Percentiles rank a stretch among this genome's conserved stretches.
phyloP scores from a whole-genome alignment of 176 grass and related monocot species.

The Triticum urartu region DNA sequence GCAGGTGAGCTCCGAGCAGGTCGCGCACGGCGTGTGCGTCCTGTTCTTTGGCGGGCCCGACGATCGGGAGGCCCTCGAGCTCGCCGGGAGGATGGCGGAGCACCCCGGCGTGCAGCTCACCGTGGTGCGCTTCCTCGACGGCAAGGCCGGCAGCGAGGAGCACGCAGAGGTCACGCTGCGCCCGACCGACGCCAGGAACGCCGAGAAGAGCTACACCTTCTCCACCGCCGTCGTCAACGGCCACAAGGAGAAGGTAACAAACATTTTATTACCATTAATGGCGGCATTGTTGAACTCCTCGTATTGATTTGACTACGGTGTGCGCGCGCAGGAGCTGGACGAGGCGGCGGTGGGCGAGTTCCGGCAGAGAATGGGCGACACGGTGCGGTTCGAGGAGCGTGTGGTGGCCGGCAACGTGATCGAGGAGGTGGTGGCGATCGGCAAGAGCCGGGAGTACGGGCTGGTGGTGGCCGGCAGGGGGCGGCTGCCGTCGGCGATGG shows the following conservation, averaged over 20 bases:
- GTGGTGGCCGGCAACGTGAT: conserved; percentile 51
- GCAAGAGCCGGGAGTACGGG: conserved; percentile 60
- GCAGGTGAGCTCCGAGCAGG: conserved; percentile 58
- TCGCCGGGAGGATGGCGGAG: conserved; percentile 74
- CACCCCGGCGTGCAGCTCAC: conserved; percentile 65
- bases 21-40: conserved; percentile 69
- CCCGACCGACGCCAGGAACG: conserved; percentile 51
- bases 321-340: conserved; percentile 61
- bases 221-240: conserved; percentile 58
- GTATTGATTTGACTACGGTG: not conserved
- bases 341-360: conserved; percentile 59
- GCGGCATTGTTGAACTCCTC: not conserved
- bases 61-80: conserved; percentile 72
- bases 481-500: conserved; percentile 59
- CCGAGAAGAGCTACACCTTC: conserved; percentile 82
- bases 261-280: fast-evolving
- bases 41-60: conserved; percentile 87
- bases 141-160: conserved; percentile 27
- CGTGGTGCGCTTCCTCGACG: conserved; percentile 48
- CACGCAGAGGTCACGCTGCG: conserved; percentile 52
- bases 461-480: conserved; percentile 76
- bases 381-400: conserved; percentile 53
- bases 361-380: conserved; percentile 35
- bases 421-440: conserved; percentile 64
- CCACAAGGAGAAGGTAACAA: conserved; percentile 52